A percentile compares a stretch with the other conserved stretches of the same genome.
phyloP scores from a whole-genome alignment of 345 rosid species.

The Hirschfeldia incana region DNA sequence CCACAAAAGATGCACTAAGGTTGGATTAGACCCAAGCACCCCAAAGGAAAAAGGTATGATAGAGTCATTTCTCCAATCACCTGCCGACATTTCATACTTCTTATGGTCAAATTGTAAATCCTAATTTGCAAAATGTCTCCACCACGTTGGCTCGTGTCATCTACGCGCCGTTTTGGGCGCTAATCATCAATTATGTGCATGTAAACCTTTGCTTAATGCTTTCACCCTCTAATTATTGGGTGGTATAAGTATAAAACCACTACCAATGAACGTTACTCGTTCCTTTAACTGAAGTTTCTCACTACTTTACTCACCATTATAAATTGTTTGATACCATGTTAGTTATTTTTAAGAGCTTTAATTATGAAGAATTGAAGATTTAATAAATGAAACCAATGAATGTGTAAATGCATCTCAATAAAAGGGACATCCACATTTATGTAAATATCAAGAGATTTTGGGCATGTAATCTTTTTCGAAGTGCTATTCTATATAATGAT shows the following conservation, averaged over 20 bases:
- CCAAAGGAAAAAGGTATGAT: neutral
- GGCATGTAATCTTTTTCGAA: neutral
- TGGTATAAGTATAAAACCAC: slow-evolving; percentile 23
- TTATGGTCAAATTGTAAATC: slow-evolving; percentile 13
- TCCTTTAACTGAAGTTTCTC: slow-evolving; percentile 23
- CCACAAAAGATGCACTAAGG: slow-evolving; percentile 40
- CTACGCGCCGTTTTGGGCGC: slow-evolving; percentile 24
- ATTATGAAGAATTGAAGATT: neutral
- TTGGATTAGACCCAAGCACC: slow-evolving; percentile 35
- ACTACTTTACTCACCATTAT: slow-evolving; percentile 20
- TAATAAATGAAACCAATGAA: slow-evolving; percentile 14
- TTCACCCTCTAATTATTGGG: slow-evolving; percentile 27
- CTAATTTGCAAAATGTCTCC: slow-evolving; percentile 13
- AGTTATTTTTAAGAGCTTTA: neutral
- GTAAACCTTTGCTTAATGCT: slow-evolving; percentile 29
- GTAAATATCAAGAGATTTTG: neutral
- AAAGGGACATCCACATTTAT: neutral
- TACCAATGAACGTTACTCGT: slow-evolving; percentile 31
- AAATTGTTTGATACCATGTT: neutral
- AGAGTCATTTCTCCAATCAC: slow-evolving; percentile 31
- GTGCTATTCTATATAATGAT: neutral
- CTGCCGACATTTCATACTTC: slow-evolving; percentile 31
- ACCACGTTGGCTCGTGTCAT: neutral
- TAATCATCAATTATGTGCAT: slow-evolving; percentile 33
- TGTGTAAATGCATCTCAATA: slow-evolving; percentile 17